Base-by-base conservation (phyloP, 164 flowering plant genomes). In the Dillenia turbinata region DNA sequence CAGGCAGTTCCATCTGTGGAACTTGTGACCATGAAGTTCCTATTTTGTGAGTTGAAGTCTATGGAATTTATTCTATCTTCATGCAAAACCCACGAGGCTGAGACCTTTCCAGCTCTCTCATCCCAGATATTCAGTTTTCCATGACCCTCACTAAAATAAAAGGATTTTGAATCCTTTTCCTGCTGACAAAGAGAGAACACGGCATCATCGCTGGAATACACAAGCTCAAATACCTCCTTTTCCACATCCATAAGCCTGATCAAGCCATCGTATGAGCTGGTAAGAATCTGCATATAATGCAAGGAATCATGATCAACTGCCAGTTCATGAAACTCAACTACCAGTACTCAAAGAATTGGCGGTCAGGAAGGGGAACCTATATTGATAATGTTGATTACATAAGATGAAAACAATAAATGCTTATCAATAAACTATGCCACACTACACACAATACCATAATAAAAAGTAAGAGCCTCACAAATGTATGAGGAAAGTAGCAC, bases 1-100 rank as follows among this genome's bases (percentile, higher is more conserved):
- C 95, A 79, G 53, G 86, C 96, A 67, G 84, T 85, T 22, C 85
- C 87, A 83, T 94, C 96, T 8, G 87, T 54, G 59, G 97, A 94
- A 72, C 98, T 87, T 52, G 98, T 94, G 13, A 85, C 92, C 89
- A 94, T 75, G 15, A 86, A 59, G 50, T 84, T 74, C 10, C 75
- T 73, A 63, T 85, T 87, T 43, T 65, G 69, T 16, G 83, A 46
- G 64, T 76, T 83, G 52, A 89, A 94, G 67, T 90, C 90, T 58
- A 94, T 80, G 54, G 96, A 71, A 70, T 89, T 94, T 67, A 94
- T 89, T 74, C 95, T 81, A 49, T 50, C 49, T 47, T 69, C 73
- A 65, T 94, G 98, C 71, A 94, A 71, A 26, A 8, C 24, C 83
- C 82, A 81, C 4, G 80, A 71, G 48, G 59, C 64, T 17, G 79